A percentile compares a stretch with the other conserved stretches of the same genome.
Conservation (phyloP, 2,329 filamentous ascomycete genomes). For the Neodidymelliopsis sp. region DNA sequence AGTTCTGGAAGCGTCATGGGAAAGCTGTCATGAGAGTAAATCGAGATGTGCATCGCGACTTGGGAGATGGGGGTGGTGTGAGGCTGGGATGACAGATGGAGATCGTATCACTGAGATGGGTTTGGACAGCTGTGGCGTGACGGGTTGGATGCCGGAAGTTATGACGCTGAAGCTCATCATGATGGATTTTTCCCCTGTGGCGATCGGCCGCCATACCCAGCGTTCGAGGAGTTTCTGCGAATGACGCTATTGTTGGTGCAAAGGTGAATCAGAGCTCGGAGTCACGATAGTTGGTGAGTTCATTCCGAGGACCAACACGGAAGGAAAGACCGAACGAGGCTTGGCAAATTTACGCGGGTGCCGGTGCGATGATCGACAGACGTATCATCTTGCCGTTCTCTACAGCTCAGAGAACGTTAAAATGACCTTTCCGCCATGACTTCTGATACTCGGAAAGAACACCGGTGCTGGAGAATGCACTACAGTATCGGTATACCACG, state of each 20-base stretch:
- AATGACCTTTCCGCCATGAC: no score
- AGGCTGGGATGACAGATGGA: conserved; percentile 6
- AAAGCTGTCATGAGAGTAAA: not conserved
- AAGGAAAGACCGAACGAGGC: conserved; percentile 2
- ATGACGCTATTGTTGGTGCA: no score
- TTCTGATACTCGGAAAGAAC: no score
- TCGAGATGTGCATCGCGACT: not conserved
- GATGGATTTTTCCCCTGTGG: conserved; percentile 1
- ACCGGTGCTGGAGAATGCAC: no score
- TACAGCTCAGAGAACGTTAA: no score
- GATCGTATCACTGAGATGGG: not conserved
- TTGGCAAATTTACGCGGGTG: not conserved
- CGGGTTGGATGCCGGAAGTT: not conserved
- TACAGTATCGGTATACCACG: no score
- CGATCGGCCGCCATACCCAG: conserved; percentile 3
- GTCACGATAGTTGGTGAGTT: conserved; percentile 4
- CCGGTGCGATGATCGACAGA: not conserved
- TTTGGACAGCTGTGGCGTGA: conserved; percentile 10
- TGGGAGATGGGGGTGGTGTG: not conserved
- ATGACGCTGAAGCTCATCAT: conserved; percentile 7
- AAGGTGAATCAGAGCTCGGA: not conserved
- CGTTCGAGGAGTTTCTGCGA: not conserved
- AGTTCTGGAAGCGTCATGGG: not conserved
- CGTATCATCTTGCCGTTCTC: no score
- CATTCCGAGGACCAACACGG: not conserved